Conservation (phyloP, 2,329 filamentous ascomycete species). For the Chaetomium sp. region DNA sequence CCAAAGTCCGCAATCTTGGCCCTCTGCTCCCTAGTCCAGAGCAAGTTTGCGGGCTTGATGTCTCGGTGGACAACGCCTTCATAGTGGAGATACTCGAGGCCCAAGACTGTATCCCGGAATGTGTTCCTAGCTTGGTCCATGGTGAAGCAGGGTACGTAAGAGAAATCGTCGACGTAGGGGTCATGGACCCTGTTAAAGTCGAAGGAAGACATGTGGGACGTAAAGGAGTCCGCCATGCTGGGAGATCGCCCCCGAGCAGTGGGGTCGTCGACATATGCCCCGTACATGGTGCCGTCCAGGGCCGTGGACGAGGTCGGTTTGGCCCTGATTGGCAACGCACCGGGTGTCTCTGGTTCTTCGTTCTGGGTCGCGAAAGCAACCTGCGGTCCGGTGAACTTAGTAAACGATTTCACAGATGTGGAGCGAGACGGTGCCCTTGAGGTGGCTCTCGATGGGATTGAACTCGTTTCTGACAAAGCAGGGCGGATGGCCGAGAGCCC, state of each 20-base stretch:
- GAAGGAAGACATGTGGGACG: slow-evolving; percentile 62
- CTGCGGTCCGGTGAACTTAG: slow-evolving; percentile 30
- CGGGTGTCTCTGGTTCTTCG: slow-evolving; percentile 50
- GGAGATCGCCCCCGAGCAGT: slow-evolving; percentile 61
- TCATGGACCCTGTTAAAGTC: slow-evolving; percentile 57
- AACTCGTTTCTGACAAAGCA: slow-evolving; percentile 33
- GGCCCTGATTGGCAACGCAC: slow-evolving; percentile 42
- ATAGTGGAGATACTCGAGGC: slow-evolving; percentile 87
- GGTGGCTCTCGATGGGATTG: slow-evolving; percentile 35
- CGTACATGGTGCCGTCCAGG: slow-evolving; percentile 73
- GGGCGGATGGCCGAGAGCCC: slow-evolving; percentile 34
- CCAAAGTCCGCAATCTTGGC: slow-evolving; percentile 99
- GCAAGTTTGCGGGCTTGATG: slow-evolving; percentile 83
- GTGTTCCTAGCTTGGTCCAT: slow-evolving; percentile 73
- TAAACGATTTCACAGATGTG: slow-evolving; percentile 40
- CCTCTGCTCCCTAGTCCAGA: slow-evolving; percentile 76
- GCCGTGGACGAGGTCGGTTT: slow-evolving; percentile 49
- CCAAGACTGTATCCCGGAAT: slow-evolving; percentile 88
- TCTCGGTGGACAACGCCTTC: slow-evolving; percentile 79
- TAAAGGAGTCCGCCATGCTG: slow-evolving; percentile 72
- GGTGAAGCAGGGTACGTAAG: slow-evolving; percentile 90
- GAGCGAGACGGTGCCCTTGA: slow-evolving; percentile 44
- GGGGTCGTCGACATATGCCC: slow-evolving; percentile 56
- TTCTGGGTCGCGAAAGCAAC: slow-evolving; percentile 33
- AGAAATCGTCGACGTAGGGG: slow-evolving; percentile 76